phyloP scores from a whole-genome alignment of 1,284 basidiomycete genomes.

The Trichosporon sp. region DNA sequence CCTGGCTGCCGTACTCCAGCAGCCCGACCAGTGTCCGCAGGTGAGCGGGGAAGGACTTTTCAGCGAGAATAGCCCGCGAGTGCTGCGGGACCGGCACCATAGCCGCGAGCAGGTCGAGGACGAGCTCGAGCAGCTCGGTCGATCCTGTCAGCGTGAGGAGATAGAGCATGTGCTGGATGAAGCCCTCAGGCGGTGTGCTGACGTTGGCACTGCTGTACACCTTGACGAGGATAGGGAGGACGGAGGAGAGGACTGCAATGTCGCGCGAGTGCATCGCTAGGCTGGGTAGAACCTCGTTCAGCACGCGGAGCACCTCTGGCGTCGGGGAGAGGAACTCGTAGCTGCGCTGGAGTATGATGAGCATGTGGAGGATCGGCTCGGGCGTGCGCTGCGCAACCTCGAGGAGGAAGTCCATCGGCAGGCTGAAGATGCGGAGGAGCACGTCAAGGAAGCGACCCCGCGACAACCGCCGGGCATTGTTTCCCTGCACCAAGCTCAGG shows the following conservation, averaged over 20 bases:
- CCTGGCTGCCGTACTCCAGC: slow-evolving; percentile 26
- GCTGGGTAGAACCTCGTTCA: slow-evolving; percentile 26
- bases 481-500: slow-evolving; percentile 26
- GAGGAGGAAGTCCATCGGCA: slow-evolving; percentile 32
- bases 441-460: slow-evolving; percentile 23
- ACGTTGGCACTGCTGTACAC: background rate
- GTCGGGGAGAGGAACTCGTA: slow-evolving; percentile 21
- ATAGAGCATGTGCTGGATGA: slow-evolving; percentile 34
- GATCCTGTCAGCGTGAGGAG: slow-evolving; percentile 29
- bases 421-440: slow-evolving; percentile 31
- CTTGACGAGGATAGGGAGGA: slow-evolving; percentile 34
- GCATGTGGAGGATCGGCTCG: slow-evolving; percentile 35
- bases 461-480: slow-evolving; percentile 35
- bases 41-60: slow-evolving; percentile 25
- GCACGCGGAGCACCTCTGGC: slow-evolving; percentile 9
- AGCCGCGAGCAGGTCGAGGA: slow-evolving; percentile 38
- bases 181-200: slow-evolving; percentile 14
- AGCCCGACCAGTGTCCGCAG: slow-evolving; percentile 30
- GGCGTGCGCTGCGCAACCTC: slow-evolving; percentile 30
- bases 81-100: slow-evolving; percentile 25
- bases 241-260: slow-evolving; percentile 24
- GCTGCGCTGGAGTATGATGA: slow-evolving; percentile 31
- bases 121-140: slow-evolving; percentile 28
- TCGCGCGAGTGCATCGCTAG: slow-evolving; percentile 38
- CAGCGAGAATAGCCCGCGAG: slow-evolving; percentile 28